Percentiles rank a stretch among this genome's conserved stretches.
These are phyloP conservation scores for Lenwebbia sp. DNA, from an alignment of 345 rosid species.

Conservation along the genomic window DNA sequence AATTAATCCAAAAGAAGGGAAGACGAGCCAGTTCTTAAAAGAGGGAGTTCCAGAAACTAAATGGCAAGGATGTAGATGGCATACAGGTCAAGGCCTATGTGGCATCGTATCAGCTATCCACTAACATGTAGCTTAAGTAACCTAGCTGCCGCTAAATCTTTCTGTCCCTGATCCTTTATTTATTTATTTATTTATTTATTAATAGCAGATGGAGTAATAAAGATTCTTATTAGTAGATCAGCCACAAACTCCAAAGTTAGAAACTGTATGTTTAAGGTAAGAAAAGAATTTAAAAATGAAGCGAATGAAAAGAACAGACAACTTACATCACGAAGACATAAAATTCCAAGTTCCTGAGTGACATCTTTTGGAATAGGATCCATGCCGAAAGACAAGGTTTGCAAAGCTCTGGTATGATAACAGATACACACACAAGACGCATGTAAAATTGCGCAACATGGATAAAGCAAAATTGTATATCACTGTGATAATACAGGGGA, in stretches of 20 bases:
- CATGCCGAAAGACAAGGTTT: conserved; percentile 32
- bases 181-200: not conserved
- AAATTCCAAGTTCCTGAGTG: conserved; percentile 54
- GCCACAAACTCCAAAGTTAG: not conserved
- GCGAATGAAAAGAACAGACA: not conserved
- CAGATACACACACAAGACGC: not conserved
- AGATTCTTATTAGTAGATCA: not conserved
- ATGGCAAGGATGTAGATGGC: not conserved
- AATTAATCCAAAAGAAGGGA: not conserved
- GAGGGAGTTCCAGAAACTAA: not conserved
- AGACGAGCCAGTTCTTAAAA: not conserved
- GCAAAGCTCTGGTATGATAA: conserved; percentile 41
- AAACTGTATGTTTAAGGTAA: not conserved
- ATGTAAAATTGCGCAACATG: not conserved
- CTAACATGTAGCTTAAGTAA: not conserved
- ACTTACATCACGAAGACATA: conserved; percentile 66
- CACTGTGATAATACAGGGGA: not conserved
- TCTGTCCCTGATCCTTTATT: not conserved
- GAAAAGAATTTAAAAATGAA: not conserved
- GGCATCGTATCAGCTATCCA: not conserved
- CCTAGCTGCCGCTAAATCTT: not conserved
- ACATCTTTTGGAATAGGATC: conserved; percentile 81
- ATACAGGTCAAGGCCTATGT: not conserved
- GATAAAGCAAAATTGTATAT: not conserved
- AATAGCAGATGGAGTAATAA: not conserved